Conservation (phyloP, 371 early-diverging fungal species). For the Capniomyces stellatus region DNA sequence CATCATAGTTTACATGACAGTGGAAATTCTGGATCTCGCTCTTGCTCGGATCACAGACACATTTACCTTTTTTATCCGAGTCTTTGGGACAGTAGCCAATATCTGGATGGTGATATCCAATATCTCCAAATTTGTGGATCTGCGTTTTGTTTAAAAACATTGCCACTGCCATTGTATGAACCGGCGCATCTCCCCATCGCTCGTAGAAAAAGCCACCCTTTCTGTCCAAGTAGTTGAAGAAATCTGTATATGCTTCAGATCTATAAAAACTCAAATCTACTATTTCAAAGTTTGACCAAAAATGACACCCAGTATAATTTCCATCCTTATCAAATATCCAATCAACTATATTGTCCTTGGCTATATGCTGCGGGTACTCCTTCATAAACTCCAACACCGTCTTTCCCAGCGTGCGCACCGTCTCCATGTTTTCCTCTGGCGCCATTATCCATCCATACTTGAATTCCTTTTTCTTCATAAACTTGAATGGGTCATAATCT, state of each 20-base stretch:
- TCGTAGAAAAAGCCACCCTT: constrained; percentile 51
- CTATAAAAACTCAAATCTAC: constrained; percentile 22
- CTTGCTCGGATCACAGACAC: constrained; percentile 4
- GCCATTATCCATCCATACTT: constrained; percentile 74
- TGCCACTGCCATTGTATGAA: constrained; percentile 77
- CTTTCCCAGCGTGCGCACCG: constrained; percentile 63
- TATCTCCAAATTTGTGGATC: constrained; percentile 77
- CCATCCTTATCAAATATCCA: constrained; percentile 23
- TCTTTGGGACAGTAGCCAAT: constrained; percentile 4
- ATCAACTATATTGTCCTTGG: constrained; percentile 16
- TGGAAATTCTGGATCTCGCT: constrained; percentile 10
- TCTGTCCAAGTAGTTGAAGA: constrained; percentile 37
- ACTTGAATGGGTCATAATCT: constrained; percentile 74
- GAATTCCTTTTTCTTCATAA: constrained; percentile 53
- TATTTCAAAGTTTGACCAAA: constrained; percentile 27
- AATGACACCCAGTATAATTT: constrained; percentile 23
- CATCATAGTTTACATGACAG: constrained; percentile 13
- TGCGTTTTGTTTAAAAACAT: constrained; percentile 54
- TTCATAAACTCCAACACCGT: constrained; percentile 35
- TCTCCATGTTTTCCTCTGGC: constrained; percentile 56
- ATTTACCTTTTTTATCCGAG: neutral
- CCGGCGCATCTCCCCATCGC: constrained; percentile 52
- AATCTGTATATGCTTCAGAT: constrained; percentile 28
- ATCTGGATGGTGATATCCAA: constrained; percentile 49
- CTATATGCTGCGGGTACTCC: constrained; percentile 21